Conservation (phyloP, 2,329 filamentous ascomycete species). For the Paracoccidioides brasiliensis region DNA sequence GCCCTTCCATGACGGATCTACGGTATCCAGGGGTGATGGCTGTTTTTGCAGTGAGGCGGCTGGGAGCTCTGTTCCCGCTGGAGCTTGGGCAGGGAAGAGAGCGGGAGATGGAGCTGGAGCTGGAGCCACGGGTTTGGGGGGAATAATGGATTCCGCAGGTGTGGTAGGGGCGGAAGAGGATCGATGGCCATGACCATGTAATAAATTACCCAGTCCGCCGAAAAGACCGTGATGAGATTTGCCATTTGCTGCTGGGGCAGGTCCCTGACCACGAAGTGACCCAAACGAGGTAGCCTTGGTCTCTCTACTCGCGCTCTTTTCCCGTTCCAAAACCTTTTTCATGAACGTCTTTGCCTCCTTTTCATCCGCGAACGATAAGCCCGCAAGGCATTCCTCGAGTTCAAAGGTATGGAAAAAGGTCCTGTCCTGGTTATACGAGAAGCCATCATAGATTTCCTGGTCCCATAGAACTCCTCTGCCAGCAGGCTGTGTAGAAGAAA, state of each 20-base stretch:
- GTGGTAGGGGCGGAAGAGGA: constrained; percentile 30
- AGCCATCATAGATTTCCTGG: constrained; percentile 93
- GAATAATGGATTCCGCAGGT: constrained; percentile 37
- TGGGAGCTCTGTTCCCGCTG: constrained; percentile 19
- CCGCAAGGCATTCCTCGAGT: constrained; percentile 80
- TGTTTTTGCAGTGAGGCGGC: constrained; percentile 21
- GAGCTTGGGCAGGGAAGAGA: constrained; percentile 1
- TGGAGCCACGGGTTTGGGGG: constrained; percentile 21
- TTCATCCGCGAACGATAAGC: constrained; percentile 85
- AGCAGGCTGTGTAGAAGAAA: constrained; percentile 42
- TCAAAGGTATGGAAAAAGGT: constrained; percentile 98
- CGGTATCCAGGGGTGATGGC: constrained; percentile 38
- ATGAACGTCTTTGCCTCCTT: constrained; percentile 95
- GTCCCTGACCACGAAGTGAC: constrained; percentile 36
- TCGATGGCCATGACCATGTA: constrained; percentile 33
- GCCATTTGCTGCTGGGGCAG: constrained; percentile 30
- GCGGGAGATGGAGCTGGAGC: not conserved
- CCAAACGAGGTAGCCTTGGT: constrained; percentile 66
- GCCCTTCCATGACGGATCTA: constrained; percentile 49
- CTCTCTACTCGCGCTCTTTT: constrained; percentile 87
- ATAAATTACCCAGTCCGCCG: constrained; percentile 34
- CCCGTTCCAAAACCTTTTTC: constrained; percentile 92
- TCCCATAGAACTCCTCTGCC: constrained; percentile 87
- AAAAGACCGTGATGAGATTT: constrained; percentile 39
- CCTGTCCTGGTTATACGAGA: constrained; percentile 90